Conservation (phyloP, 192 early-diverging fungal species). For the Linderina pennispora region DNA sequence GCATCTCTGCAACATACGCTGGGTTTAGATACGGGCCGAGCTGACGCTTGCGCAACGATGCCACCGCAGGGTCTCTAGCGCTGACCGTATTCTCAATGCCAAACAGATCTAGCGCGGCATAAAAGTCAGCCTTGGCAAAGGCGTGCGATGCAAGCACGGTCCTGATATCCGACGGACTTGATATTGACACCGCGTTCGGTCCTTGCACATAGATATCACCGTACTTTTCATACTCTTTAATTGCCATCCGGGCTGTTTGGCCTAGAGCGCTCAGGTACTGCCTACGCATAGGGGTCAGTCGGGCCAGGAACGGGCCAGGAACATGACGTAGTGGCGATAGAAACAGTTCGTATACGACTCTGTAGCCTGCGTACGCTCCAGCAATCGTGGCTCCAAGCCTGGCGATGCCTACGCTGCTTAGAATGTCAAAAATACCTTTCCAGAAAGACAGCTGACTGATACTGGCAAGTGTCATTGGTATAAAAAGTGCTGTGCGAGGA, state of each 20-base stretch:
- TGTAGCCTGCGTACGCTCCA: no score
- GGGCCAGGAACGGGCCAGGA: neutral
- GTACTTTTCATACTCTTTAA: neutral
- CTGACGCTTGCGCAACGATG: conserved; percentile 12
- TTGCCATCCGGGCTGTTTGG: neutral
- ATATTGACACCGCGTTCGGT: conserved; percentile 11
- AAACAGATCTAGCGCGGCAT: neutral
- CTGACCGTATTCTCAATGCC: neutral
- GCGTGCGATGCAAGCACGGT: conserved; percentile 9
- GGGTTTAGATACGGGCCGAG: conserved; percentile 20
- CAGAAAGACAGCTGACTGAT: no score
- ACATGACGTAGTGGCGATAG: neutral
- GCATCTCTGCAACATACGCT: conserved; percentile 11
- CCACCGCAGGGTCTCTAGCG: neutral
- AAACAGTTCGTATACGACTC: no score
- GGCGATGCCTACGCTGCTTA: no score
- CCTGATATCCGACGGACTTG: conserved; percentile 19
- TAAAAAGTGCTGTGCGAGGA: no score
- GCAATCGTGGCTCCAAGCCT: no score
- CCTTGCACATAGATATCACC: conserved; percentile 18
- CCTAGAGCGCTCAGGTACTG: neutral
- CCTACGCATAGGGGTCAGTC: neutral
- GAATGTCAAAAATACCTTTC: no score
- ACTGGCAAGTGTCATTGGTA: no score
- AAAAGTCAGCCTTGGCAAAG: conserved; percentile 14